Conservation (phyloP, 192 early-diverging fungal genomes). For the Physocladia obscura region DNA sequence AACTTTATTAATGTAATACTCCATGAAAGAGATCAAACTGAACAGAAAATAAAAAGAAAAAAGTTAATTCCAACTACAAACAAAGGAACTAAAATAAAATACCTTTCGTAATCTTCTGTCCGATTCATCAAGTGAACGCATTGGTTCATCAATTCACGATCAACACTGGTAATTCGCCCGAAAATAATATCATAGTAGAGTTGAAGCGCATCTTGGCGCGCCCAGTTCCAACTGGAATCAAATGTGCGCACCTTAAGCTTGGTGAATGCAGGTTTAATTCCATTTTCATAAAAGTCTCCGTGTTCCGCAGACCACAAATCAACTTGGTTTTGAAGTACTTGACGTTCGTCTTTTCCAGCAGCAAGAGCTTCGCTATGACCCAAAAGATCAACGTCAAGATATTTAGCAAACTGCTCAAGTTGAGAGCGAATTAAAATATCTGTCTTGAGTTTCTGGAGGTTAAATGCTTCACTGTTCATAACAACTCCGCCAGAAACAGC, state of each 20-base stretch:
- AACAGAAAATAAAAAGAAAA: slow-evolving; percentile 23
- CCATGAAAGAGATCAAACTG: slow-evolving; percentile 79
- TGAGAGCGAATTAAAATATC: slow-evolving; percentile 71
- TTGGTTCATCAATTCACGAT: slow-evolving; percentile 89
- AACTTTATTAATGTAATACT: slow-evolving; percentile 79
- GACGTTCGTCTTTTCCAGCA: slow-evolving; percentile 62
- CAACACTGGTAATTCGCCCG: slow-evolving; percentile 80
- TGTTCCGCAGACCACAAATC: slow-evolving; percentile 91
- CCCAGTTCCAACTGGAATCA: slow-evolving; percentile 98
- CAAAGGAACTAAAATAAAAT: neutral
- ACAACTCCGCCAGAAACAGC: slow-evolving; percentile 53
- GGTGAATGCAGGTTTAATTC: slow-evolving; percentile 84
- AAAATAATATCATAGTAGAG: slow-evolving; percentile 93
- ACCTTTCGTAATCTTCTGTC: slow-evolving; percentile 56
- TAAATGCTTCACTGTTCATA: slow-evolving; percentile 88
- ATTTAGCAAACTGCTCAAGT: slow-evolving; percentile 76
- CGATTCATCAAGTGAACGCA: slow-evolving; percentile 92
- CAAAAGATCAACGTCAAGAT: slow-evolving; percentile 79
- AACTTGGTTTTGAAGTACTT: slow-evolving; percentile 75
- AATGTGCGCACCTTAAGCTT: slow-evolving; percentile 83
- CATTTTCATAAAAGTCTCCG: slow-evolving; percentile 85
- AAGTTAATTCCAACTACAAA: neutral
- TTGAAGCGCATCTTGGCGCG: slow-evolving; percentile 79
- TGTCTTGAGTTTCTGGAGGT: slow-evolving; percentile 71
- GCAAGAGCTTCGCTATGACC: slow-evolving; percentile 47